Evolutionary conservation across 495 filamentous ascomycete species (phyloP).

Genomic region (Hypoxylon trugodes): DNA sequence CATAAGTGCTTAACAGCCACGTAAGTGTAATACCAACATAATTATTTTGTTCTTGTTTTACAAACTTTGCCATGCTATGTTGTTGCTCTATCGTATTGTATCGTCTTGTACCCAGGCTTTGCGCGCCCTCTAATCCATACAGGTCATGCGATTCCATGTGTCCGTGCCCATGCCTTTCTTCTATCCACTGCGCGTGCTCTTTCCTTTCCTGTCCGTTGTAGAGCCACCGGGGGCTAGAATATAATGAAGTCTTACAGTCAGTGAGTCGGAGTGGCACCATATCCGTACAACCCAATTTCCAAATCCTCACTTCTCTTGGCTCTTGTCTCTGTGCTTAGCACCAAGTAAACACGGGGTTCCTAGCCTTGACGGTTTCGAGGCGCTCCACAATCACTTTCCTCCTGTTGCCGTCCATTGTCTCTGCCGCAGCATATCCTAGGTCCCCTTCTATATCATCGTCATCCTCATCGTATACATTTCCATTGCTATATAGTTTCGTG

Average conservation of each 20-base stretch:
- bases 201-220: not conserved
- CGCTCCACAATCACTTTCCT: slow-evolving; percentile 96
- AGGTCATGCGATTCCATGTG: slow-evolving; percentile 21
- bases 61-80: slow-evolving; percentile 2
- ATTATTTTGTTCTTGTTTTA: not conserved
- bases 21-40: not conserved
- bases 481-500: slow-evolving; percentile 50
- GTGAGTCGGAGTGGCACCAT: too few species aligned
- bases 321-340: slow-evolving; percentile 64
- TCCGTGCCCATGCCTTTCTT: slow-evolving; percentile 38
- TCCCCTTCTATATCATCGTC: slow-evolving; percentile 89
- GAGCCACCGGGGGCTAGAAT: too few species aligned
- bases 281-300: not conserved
- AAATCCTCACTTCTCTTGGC: not conserved
- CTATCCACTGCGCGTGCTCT: slow-evolving; percentile 27
- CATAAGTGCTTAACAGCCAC: not conserved
- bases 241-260: too few species aligned
- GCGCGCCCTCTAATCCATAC: not conserved
- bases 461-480: slow-evolving; percentile 52
- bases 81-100: slow-evolving; percentile 14
- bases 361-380: slow-evolving; percentile 91
- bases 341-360: slow-evolving; percentile 97
- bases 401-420: slow-evolving; percentile 88
- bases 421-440: slow-evolving; percentile 90
- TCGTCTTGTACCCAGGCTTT: slow-evolving; percentile 5